Evolutionary conservation across 768 basidiomycete genomes (phyloP), one percentile per base, ranked within the genome.

Genomic region (Hemileccinum impolitum): DNA sequence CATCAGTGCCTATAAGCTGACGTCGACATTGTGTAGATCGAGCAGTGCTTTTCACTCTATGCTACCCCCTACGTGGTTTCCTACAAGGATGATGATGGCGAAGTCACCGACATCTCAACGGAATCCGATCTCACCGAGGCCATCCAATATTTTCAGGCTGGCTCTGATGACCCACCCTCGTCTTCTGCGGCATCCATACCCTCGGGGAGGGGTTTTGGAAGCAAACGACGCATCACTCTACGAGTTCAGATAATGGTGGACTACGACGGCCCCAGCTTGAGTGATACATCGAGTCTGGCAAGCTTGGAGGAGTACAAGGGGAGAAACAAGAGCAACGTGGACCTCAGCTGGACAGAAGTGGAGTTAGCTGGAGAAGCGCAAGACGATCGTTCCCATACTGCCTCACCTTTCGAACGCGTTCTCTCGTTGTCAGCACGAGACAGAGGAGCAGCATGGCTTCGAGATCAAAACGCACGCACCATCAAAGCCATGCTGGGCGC

Each of bases 21-120:
- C 42, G 26, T 43, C 45, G 32, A 49, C 28, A 36, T 35, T 12
- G 28, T 39, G 26, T 59, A 95, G 94, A 79, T 96, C 30, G 90
- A 91, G 57, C 85, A 90, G 61, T 85, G 84, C 52, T 96, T 92
- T 64, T 78, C 84, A 1, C 78, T 95, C 19, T 81, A 76, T 37
- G 79, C 81, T 4, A 79, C 81, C 0, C 70, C 82, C 6, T 95
- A 87, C 59, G 73, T 73, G 5, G 84, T 97, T 48, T 75, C 83
- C 5, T 96, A 92, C 70, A 87, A 83, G 57, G 92, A 94, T 60
- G 91, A 96, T 62, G 91, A 94, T 50, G 87, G 85, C 50, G 91
- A 93, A 63, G 76, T 80, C 48, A 81, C 77, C 19, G 76, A 75
- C 53, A 88, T 94, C 54, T 68, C 73, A 0, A 80, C 76, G 17